A percentile compares a stretch with the other conserved stretches of the same genome.
phyloP scores from a whole-genome alignment of 257 asterid species.

The Coffea eugenioides region DNA sequence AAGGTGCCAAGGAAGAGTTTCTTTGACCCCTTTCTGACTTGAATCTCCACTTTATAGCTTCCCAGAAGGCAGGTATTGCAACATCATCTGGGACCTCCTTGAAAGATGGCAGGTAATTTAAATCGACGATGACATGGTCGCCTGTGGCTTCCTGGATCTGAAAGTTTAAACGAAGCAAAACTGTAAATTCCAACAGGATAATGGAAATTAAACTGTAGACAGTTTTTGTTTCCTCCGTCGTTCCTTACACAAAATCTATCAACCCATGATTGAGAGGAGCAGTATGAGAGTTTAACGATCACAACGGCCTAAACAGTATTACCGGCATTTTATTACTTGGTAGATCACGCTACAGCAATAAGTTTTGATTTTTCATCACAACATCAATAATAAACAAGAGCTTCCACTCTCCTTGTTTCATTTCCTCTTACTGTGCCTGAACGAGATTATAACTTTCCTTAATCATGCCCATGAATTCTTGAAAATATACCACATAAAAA shows the following conservation, averaged over 20 bases:
- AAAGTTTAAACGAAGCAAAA: constrained; percentile 10
- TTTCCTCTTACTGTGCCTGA: not conserved
- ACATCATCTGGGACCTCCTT: constrained; percentile 88
- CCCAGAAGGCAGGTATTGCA: constrained; percentile 93
- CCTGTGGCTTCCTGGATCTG: constrained; percentile 90
- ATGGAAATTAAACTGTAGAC: not conserved
- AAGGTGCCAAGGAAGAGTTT: not conserved
- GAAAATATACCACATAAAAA: not conserved
- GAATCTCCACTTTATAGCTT: constrained; percentile 74
- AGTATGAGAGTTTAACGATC: not conserved
- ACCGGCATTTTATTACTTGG: not conserved
- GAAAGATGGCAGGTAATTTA: constrained; percentile 94
- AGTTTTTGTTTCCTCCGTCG: not conserved
- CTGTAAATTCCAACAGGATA: not conserved
- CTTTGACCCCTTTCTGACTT: constrained; percentile 31
- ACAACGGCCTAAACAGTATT: not conserved
- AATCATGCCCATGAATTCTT: not conserved
- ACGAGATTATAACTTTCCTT: not conserved
- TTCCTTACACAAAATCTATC: not conserved
- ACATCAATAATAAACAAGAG: not conserved
- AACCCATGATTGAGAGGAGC: not conserved
- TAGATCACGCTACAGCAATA: not conserved
- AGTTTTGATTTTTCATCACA: not conserved
- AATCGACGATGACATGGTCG: constrained; percentile 92
- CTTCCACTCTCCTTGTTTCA: not conserved